These are phyloP conservation scores for Sclerotinia spermophila DNA, from an alignment of 2,329 filamentous ascomycete genomes.

Conservation along the genomic window DNA sequence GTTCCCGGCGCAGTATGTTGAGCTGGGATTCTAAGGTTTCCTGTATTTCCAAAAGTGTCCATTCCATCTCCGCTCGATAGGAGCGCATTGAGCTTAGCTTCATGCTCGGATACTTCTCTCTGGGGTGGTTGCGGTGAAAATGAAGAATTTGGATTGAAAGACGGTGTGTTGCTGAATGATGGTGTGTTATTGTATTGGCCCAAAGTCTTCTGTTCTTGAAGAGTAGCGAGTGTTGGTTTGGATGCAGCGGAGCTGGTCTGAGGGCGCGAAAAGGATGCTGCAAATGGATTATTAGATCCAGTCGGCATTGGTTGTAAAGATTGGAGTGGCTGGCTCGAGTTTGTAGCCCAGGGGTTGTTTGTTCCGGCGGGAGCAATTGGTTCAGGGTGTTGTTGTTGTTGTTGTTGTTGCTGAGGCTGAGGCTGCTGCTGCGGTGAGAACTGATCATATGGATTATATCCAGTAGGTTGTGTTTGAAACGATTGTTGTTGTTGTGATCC, in stretches of 20 bases:
- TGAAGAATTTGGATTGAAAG: constrained; percentile 44
- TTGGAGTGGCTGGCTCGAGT: constrained; percentile 52
- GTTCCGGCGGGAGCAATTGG: constrained; percentile 69
- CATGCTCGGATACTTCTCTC: constrained; percentile 58
- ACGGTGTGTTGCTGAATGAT: constrained; percentile 51
- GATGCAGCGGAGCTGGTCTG: constrained; percentile 52
- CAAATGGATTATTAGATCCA: constrained; percentile 97
- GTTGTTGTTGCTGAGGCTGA: constrained; percentile 44
- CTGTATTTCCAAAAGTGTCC: constrained; percentile 97
- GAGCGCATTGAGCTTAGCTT: constrained; percentile 78
- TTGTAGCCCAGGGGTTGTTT: constrained; percentile 89
- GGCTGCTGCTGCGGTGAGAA: constrained; percentile 27
- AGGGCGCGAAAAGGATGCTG: constrained; percentile 63
- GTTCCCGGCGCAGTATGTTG: constrained; percentile 96
- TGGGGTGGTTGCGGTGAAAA: constrained; percentile 46
- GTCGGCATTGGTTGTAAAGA: constrained; percentile 79
- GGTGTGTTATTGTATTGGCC: constrained; percentile 36
- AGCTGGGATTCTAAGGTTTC: constrained; percentile 88
- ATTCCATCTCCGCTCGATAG: constrained; percentile 85
- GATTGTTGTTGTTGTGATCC: constrained; percentile 45
- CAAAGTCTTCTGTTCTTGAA: constrained; percentile 83
- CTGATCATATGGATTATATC: constrained; percentile 53
- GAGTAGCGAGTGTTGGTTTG: constrained; percentile 67
- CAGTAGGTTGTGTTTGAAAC: constrained; percentile 56
- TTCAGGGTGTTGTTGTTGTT: constrained; percentile 52